These are phyloP conservation scores for Cystobasidium ongulense DNA, from an alignment of 768 basidiomycete genomes.

Conservation along the genomic window DNA sequence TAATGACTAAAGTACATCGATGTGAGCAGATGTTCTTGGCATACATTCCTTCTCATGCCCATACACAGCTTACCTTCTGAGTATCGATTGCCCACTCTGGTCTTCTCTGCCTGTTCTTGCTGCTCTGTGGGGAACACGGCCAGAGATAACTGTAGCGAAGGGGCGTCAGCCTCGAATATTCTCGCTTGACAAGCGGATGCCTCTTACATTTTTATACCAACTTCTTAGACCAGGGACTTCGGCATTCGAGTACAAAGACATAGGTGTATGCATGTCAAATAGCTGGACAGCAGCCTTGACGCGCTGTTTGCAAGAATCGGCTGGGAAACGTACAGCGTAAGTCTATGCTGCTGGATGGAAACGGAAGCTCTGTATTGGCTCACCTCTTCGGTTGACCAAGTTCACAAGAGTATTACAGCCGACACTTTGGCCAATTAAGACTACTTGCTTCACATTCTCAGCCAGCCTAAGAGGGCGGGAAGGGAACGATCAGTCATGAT, in stretches of 20 bases:
- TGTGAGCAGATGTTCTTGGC: neutral
- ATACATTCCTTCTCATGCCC: neutral
- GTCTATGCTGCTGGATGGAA: neutral
- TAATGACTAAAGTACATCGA: neutral
- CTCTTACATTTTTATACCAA: conserved; percentile 6
- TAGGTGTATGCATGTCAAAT: conserved; percentile 1
- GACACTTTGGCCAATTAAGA: conserved; percentile 79
- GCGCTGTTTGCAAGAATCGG: neutral
- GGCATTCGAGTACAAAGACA: neutral
- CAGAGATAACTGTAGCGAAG: neutral
- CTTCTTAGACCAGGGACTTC: neutral
- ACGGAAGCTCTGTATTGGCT: too few species aligned
- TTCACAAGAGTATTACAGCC: conserved; percentile 70
- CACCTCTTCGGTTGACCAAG: conserved; percentile 64
- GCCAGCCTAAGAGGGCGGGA: neutral
- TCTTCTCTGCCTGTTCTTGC: neutral
- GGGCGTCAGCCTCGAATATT: neutral
- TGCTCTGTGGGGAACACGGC: conserved; percentile 21
- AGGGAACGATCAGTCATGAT: conserved; percentile 24
- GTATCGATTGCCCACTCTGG: conserved; percentile 13
- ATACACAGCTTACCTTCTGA: conserved; percentile 1
- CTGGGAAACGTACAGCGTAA: neutral
- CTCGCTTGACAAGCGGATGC: neutral
- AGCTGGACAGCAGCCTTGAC: conserved; percentile 7
- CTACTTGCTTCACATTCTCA: conserved; percentile 58